Evolutionary conservation across 176 grass and related monocot species (phyloP).

Genomic region (Secale cereale): DNA sequence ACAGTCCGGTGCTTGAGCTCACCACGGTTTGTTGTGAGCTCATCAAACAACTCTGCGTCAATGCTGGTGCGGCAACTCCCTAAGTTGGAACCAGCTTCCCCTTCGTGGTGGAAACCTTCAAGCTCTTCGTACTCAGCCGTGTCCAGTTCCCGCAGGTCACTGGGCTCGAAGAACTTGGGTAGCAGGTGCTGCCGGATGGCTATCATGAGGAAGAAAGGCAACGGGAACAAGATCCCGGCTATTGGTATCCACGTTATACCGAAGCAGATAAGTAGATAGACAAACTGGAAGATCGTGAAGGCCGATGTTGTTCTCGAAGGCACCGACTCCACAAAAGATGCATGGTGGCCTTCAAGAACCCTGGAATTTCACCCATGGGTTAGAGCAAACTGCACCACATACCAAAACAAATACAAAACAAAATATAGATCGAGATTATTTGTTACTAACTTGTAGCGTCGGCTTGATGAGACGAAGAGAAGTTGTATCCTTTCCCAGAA

Average conservation of each 20-base stretch:
- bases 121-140: conserved; percentile 94
- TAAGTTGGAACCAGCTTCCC: conserved; percentile 31
- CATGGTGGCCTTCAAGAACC: conserved; percentile 79
- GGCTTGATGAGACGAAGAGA: conserved; percentile 57
- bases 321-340: conserved; percentile 79
- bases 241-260: conserved; percentile 96
- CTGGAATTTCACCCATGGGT: conserved; percentile 13
- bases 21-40: conserved; percentile 73
- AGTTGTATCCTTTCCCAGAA: conserved; percentile 87
- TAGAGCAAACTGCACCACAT: not conserved
- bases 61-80: conserved; percentile 29
- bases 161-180: conserved; percentile 70
- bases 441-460: conserved; percentile 63
- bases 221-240: conserved; percentile 73
- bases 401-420: not conserved
- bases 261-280: conserved; percentile 80
- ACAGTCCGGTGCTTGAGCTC: conserved; percentile 65
- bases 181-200: conserved; percentile 71
- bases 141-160: conserved; percentile 60
- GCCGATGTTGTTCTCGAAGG: conserved; percentile 37
- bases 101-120: conserved; percentile 35
- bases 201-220: conserved; percentile 92
- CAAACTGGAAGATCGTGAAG: conserved; percentile 82
- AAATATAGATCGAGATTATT: not conserved
- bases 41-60: conserved; percentile 78